Evolutionary conservation across 225 moss, liverwort and hornwort genomes (phyloP).

Genomic region (Polytrichum commune): DNA sequence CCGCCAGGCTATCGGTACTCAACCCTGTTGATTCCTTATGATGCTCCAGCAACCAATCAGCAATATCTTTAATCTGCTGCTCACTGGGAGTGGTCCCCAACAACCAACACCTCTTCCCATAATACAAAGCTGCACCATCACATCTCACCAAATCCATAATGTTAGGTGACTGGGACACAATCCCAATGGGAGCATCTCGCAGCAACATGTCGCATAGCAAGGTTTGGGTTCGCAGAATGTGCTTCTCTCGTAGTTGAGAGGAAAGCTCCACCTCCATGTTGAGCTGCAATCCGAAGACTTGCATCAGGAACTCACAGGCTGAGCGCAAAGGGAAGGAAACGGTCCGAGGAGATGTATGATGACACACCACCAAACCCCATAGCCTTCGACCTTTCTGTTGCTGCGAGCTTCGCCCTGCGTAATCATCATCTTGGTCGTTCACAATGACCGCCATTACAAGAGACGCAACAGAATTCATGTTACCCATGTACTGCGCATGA

Average conservation of each 20-base stretch:
- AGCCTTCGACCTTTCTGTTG: slow-evolving; percentile 38
- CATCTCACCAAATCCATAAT: slow-evolving; percentile 53
- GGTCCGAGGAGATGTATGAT: slow-evolving; percentile 37
- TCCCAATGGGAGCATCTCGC: slow-evolving; percentile 48
- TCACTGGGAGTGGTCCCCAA: slow-evolving; percentile 38
- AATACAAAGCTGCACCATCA: slow-evolving; percentile 42
- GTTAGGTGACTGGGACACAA: slow-evolving; percentile 45
- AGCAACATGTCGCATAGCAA: slow-evolving; percentile 54
- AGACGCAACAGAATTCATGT: slow-evolving; percentile 44
- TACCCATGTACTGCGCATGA: slow-evolving; percentile 61
- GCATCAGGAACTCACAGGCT: slow-evolving; percentile 57
- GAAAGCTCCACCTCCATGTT: slow-evolving; percentile 51
- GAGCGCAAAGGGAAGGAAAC: slow-evolving; percentile 39
- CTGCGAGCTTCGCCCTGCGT: slow-evolving; percentile 17
- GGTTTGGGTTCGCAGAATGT: slow-evolving; percentile 41
- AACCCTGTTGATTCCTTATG: slow-evolving; percentile 46
- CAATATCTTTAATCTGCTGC: slow-evolving; percentile 35
- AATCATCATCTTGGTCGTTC: slow-evolving; percentile 43
- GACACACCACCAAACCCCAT: slow-evolving; percentile 53
- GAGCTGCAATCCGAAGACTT: slow-evolving; percentile 50
- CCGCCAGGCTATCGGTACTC: slow-evolving; percentile 46
- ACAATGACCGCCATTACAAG: slow-evolving; percentile 50
- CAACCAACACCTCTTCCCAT: slow-evolving; percentile 31
- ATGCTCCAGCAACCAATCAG: slow-evolving; percentile 43
- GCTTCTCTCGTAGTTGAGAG: slow-evolving; percentile 37